Conservation (phyloP, 73 alveolate species). For the Paramecium octaurelia region DNA sequence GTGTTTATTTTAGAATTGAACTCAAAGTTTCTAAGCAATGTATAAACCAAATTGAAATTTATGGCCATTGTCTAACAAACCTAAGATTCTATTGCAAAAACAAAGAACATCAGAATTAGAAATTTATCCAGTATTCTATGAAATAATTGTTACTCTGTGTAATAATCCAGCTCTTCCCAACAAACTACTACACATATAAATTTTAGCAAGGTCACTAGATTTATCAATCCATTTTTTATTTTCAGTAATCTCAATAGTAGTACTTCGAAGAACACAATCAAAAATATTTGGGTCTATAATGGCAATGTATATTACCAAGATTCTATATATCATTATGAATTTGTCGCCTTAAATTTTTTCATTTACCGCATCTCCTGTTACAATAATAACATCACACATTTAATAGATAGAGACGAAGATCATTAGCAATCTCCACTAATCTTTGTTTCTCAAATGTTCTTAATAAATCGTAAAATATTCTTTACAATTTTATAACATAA, state of each 20-base stretch:
- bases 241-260: background rate
- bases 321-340: background rate
- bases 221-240: background rate
- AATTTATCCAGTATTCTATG: background rate
- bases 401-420: background rate
- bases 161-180: constrained; percentile 1
- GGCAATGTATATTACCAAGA: background rate
- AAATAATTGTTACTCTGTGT: background rate
- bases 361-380: background rate
- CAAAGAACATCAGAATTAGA: background rate
- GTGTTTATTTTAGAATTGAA: background rate
- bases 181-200: background rate
- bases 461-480: background rate
- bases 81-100: background rate
- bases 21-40: background rate
- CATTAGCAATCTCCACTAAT: background rate
- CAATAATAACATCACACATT: background rate
- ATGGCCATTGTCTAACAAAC: background rate
- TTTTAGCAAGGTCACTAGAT: background rate
- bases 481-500: background rate
- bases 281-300: background rate
- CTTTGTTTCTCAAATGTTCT: background rate
- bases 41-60: background rate
- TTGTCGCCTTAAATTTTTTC: background rate
- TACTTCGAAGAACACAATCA: background rate